Conservation (phyloP, 139 green algal genomes). For the Chlamydomonas sphaeroides region DNA sequence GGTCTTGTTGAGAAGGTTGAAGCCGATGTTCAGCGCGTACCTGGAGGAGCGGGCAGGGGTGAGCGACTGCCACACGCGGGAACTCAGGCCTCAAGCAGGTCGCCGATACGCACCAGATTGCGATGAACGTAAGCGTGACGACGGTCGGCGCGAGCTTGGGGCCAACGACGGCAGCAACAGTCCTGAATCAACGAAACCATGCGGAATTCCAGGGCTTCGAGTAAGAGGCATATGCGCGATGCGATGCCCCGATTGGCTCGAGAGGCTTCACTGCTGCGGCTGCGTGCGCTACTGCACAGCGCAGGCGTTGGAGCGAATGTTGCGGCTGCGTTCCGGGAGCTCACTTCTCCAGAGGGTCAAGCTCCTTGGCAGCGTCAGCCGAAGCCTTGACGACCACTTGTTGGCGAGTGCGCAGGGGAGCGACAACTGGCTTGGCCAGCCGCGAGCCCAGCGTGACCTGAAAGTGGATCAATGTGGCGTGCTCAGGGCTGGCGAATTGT, state of each 20-base stretch:
- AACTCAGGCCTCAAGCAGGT: neutral
- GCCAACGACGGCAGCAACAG: slow-evolving; percentile 79
- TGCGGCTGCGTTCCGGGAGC: neutral
- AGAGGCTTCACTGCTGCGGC: neutral
- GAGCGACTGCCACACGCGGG: neutral
- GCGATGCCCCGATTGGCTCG: neutral
- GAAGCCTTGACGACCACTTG: neutral
- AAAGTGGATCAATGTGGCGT: neutral
- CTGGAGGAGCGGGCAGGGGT: slow-evolving; percentile 27
- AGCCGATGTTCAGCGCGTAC: slow-evolving; percentile 97
- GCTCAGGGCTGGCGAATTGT: neutral
- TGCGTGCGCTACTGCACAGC: neutral
- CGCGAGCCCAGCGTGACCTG: slow-evolving; percentile 23
- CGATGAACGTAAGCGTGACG: slow-evolving; percentile 85
- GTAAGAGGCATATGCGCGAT: neutral
- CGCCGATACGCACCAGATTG: slow-evolving; percentile 76
- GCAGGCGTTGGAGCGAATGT: neutral
- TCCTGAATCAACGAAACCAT: slow-evolving; percentile 42
- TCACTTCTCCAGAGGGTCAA: slow-evolving; percentile 65
- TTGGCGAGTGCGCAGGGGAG: neutral
- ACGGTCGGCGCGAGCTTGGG: slow-evolving; percentile 66
- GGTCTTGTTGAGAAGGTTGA: slow-evolving; percentile 99
- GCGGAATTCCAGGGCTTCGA: neutral
- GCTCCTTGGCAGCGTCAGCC: slow-evolving; percentile 48
- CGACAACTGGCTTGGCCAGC: neutral